Base-by-base conservation (phyloP, 2,329 filamentous ascomycete species). In the Colletotrichum simmondsii region DNA sequence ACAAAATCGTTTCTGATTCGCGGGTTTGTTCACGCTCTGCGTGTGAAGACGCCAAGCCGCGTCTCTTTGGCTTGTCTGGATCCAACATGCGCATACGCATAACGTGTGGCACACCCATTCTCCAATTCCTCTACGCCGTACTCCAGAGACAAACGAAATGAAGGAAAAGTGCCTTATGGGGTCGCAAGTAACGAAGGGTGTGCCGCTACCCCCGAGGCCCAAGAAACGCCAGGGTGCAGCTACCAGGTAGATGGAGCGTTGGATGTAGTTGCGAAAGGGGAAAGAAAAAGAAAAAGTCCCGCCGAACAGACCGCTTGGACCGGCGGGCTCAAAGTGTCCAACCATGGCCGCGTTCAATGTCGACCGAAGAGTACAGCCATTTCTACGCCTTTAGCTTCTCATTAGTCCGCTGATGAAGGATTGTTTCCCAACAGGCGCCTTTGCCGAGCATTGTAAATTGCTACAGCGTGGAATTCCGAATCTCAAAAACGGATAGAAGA, bases 161-260 rank as follows among this genome's bases (percentile, higher is more conserved):
- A 74, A 76, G 76, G 54, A 73, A 66, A 65, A 71, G 64, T 61
- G 70, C 66, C 65, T 62, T 68, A 59, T 46, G 60, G 58, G 52
- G 64, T 62, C 49, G 57, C 68, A 64, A 58, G 52, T 57, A 24
- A 65, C 35, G 35, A 57, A 49, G 56, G 64, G 24, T 28, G 46
- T 67, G 46, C 63, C 63, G 63, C 54, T 67, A 67, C 46, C 63
- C 57, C 68, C 68, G 64, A 71, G 46, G 42, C 46, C 63, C 63
- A 63, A 71, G 32, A 60, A 66, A 42, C 19, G 35, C 42, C 35
- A 32, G 46, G 54, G 26, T 64, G 32, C n/a, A 24, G 37, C 37
- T 58, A 72, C 70, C 70, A 59, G 70, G 70, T 72, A 53, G 24
- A 54, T 64, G 70, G 70, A 28, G 59, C 59, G 37, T 53, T 68